These are phyloP conservation scores for Apiospora rasikravindrae DNA, from an alignment of 2,329 filamentous ascomycete genomes.

Conservation along the genomic window DNA sequence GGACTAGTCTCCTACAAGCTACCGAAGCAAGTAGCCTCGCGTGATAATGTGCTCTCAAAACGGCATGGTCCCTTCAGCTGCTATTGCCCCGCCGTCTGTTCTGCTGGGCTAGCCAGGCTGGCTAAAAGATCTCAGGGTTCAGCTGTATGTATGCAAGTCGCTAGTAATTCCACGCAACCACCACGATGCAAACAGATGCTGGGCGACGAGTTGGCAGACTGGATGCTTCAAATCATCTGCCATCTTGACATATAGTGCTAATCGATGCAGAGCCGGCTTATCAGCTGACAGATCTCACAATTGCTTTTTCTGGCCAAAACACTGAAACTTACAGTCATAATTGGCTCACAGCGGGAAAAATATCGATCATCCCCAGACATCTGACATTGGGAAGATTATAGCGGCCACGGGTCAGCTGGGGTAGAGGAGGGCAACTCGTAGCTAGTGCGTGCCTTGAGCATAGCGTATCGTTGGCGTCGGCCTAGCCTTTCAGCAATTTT, in stretches of 20 bases:
- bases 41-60: neutral
- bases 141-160: neutral
- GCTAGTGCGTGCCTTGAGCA: neutral
- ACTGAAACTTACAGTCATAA: neutral
- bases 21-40: slow-evolving; percentile 1
- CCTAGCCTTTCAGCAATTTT: slow-evolving; percentile 1
- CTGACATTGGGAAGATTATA: neutral
- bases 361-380: neutral
- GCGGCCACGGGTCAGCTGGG: neutral
- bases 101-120: neutral
- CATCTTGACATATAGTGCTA: neutral
- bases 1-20: neutral
- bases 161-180: neutral
- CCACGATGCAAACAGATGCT: neutral
- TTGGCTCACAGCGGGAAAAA: neutral
- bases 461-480: neutral
- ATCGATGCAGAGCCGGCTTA: neutral
- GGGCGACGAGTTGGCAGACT: neutral
- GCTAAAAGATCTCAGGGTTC: slow-evolving; percentile 5
- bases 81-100: neutral
- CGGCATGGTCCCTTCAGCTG: slow-evolving; percentile 4
- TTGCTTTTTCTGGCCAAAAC: neutral
- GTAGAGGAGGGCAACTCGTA: neutral
- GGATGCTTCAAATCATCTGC: neutral
- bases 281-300: neutral